These are phyloP conservation scores for Senna siamea DNA, from an alignment of 306 rosid genomes.

Conservation along the genomic window DNA sequence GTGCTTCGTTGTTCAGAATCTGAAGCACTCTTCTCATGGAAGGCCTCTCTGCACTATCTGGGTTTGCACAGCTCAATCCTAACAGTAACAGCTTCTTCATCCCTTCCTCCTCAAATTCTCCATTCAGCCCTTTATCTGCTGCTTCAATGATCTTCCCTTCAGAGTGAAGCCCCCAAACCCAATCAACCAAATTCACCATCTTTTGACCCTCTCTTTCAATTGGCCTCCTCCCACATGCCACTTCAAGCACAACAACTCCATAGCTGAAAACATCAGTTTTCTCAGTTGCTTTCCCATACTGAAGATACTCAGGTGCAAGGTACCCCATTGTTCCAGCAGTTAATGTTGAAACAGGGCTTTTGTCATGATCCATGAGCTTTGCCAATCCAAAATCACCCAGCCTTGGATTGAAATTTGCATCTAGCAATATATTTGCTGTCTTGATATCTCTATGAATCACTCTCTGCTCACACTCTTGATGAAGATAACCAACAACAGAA, in stretches of 20 bases:
- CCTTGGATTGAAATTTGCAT: slow-evolving; percentile 56
- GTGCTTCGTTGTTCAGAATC: slow-evolving; percentile 3
- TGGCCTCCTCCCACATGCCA: slow-evolving; percentile 53
- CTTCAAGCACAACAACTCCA: slow-evolving; percentile 66
- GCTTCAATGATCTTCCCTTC: slow-evolving; percentile 41
- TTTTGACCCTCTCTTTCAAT: slow-evolving; percentile 40
- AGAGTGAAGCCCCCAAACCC: slow-evolving; percentile 47
- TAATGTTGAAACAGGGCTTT: slow-evolving; percentile 72
- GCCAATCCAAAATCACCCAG: slow-evolving; percentile 83
- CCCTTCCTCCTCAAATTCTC: slow-evolving; percentile 38
- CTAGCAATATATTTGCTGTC: slow-evolving; percentile 68
- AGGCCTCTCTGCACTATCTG: slow-evolving; percentile 14
- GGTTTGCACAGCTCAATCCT: slow-evolving; percentile 42
- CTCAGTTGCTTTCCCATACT: slow-evolving; percentile 72
- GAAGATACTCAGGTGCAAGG: slow-evolving; percentile 88
- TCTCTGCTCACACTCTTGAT: slow-evolving; percentile 80
- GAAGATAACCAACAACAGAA: slow-evolving; percentile 57
- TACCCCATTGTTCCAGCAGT: slow-evolving; percentile 89
- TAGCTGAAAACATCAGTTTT: slow-evolving; percentile 77
- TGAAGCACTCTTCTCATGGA: slow-evolving; percentile 18
- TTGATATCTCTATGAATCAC: slow-evolving; percentile 80
- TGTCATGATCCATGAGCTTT: slow-evolving; percentile 85
- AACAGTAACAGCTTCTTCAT: slow-evolving; percentile 36
- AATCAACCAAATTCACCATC: slow-evolving; percentile 47
- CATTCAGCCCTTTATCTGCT: slow-evolving; percentile 39